Base-by-base conservation (phyloP, 176 grass and related monocot genomes). In the Oryza longistaminata region DNA sequence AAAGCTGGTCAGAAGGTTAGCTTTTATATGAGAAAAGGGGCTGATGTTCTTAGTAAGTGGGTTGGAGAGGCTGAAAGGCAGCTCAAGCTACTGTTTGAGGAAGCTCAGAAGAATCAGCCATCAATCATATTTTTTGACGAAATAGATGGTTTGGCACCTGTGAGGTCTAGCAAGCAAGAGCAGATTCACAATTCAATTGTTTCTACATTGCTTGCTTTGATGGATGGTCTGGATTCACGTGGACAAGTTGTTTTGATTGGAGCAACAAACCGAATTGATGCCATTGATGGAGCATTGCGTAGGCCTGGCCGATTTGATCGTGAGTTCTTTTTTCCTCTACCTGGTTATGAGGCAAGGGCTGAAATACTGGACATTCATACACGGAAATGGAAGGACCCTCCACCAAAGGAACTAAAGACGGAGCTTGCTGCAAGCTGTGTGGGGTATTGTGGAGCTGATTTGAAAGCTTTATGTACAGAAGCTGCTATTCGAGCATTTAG, bases 31-130 rank as follows among this genome's bases (percentile, higher is more conserved):
- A 90, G 97, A 64, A 99, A 99, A 88, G 97, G 97, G 78, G 97
- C 97, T 89, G 97, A 99, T 91, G 97, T 99, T 93, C 88, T 99
- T 70, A 99, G 97, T 82, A 99, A 99, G 88, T 99, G 97, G 97
- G 97, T 99, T 74, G 97, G 97, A 21, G 97, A 99, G 81, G 97
- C 97, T 80, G 97, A 99, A 88, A 96, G 97, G 67, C 97, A 99
- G 68, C 89, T 99, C 39, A 99, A 99, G 76, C 85, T 99, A 84
- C 91, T 99, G 83, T 99, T 99, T 89, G 97, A 99, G 85, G 97
- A 99, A 89, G 97, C 97, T 81, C 97, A 99, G 78, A 96, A 91
- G 81, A 99, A 99, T 87, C 97, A 99, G 61, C 97, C 97, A 0
- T 95, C 97, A 67, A 99, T 99, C 75, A 99, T 99, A 79, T 99